phyloP scores from a whole-genome alignment of 108 stramenopile species.

The Conticribra guillardii region DNA sequence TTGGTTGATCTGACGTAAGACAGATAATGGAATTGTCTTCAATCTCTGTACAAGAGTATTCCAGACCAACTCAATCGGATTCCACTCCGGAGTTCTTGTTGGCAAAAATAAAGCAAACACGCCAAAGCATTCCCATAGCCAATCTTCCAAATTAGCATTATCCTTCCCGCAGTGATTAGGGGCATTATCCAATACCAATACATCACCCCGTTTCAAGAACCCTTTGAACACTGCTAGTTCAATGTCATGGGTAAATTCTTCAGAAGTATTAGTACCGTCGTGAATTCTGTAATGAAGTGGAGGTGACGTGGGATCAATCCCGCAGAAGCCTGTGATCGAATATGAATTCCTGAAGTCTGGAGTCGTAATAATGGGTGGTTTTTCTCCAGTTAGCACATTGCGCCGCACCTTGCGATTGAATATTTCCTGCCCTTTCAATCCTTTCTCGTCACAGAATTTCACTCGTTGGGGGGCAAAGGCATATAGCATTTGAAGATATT shows the following conservation, averaged over 20 bases:
- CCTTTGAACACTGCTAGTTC: neutral
- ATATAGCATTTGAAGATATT: slow-evolving; percentile 3
- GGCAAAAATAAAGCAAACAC: slow-evolving; percentile 11
- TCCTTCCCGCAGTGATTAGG: slow-evolving; percentile 3
- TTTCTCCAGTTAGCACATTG: slow-evolving; percentile 22
- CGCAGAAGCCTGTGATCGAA: slow-evolving; percentile 20
- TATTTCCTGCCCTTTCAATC: slow-evolving; percentile 22
- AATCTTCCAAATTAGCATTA: neutral
- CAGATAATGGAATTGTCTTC: neutral
- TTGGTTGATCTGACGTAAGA: neutral
- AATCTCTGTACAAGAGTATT: neutral
- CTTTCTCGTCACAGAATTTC: slow-evolving; percentile 21
- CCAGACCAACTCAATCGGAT: slow-evolving; percentile 23
- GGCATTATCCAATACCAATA: slow-evolving; percentile 18
- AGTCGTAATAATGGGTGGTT: neutral
- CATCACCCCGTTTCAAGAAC: slow-evolving; percentile 5
- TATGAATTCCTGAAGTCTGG: slow-evolving; percentile 20
- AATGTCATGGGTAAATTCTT: slow-evolving; percentile 2
- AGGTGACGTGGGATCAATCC: neutral
- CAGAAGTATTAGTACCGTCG: slow-evolving; percentile 2
- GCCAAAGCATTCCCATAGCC: neutral
- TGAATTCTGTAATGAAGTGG: slow-evolving; percentile 2
- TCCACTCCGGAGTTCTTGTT: slow-evolving; percentile 2
- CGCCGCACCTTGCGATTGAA: slow-evolving; percentile 18
- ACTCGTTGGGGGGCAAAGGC: neutral